Evolutionary conservation across 805 yeast species (phyloP).

Genomic region (Nakazawaea pomicola): DNA sequence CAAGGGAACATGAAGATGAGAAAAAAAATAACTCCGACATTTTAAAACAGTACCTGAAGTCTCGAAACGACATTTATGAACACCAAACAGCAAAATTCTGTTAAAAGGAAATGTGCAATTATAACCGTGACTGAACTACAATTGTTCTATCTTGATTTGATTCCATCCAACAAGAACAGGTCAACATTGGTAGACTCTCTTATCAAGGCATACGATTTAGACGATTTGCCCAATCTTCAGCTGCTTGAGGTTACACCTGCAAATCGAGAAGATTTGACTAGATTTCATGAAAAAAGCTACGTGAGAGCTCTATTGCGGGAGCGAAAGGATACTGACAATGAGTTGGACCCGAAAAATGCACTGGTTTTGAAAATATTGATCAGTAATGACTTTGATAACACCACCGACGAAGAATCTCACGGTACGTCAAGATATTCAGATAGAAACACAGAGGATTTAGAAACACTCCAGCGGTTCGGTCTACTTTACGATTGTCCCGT

Average conservation of each 20-base stretch:
- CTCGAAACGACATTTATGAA: background rate
- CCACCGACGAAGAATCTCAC: constrained; percentile 4
- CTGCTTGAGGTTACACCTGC: constrained; percentile 22
- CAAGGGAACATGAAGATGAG: too few relatives aligned
- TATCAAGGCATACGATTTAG: constrained; percentile 35
- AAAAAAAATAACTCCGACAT: too few relatives aligned
- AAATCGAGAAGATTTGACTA: constrained; percentile 28
- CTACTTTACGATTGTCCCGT: constrained; percentile 59
- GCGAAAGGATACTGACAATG: constrained; percentile 17
- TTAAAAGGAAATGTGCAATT: constrained; percentile 1
- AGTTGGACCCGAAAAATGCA: background rate
- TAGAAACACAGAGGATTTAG: constrained; percentile 12
- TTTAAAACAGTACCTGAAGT: too few relatives aligned
- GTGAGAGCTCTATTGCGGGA: constrained; percentile 33
- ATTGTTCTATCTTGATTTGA: constrained; percentile 26
- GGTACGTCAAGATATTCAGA: constrained; percentile 8
- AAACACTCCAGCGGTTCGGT: constrained; percentile 34
- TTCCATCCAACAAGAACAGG: constrained; percentile 53
- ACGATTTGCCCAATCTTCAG: constrained; percentile 13
- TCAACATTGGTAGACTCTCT: constrained; percentile 38
- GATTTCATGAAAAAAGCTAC: constrained; percentile 46
- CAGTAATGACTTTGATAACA: constrained; percentile 15
- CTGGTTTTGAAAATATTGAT: constrained; percentile 12
- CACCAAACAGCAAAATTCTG: background rate
- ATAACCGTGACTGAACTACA: background rate